A percentile compares a stretch with the other conserved stretches of the same genome.
Evolutionary conservation across 176 grass and related monocot genomes (phyloP).

Genomic region (Carex scoparia): DNA sequence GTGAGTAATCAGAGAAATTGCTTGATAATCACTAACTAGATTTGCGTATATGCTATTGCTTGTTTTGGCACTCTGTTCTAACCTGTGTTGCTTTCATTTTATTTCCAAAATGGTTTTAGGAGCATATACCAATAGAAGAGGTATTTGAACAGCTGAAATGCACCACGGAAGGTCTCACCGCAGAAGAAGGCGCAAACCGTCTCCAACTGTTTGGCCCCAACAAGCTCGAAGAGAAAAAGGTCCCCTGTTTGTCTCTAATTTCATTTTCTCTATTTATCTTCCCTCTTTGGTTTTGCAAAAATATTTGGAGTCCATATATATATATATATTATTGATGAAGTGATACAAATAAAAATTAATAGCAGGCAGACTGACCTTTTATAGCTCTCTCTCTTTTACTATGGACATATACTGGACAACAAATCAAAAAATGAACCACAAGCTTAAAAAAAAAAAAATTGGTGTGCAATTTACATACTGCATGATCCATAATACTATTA

Average conservation of each 20-base stretch:
- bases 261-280: neutral
- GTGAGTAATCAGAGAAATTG: neutral
- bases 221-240: slow-evolving; percentile 97
- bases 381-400: neutral
- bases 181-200: slow-evolving; percentile 45
- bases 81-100: neutral
- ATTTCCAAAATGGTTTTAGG: slow-evolving; percentile 32
- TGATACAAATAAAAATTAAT: neutral
- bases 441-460: neutral
- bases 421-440: neutral
- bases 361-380: neutral
- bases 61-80: neutral
- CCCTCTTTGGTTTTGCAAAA: neutral
- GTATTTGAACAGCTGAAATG: slow-evolving; percentile 80
- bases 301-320: neutral
- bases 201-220: slow-evolving; percentile 76
- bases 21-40: neutral
- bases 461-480: neutral
- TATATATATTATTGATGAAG: neutral
- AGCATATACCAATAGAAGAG: slow-evolving; percentile 80
- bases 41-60: neutral
- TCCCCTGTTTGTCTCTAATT: neutral
- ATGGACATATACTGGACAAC: neutral
- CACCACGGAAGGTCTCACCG: slow-evolving; percentile 43
- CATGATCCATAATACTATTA: neutral